phyloP scores from a whole-genome alignment of 2,329 filamentous ascomycete genomes.

The Aspergillus unguis region DNA sequence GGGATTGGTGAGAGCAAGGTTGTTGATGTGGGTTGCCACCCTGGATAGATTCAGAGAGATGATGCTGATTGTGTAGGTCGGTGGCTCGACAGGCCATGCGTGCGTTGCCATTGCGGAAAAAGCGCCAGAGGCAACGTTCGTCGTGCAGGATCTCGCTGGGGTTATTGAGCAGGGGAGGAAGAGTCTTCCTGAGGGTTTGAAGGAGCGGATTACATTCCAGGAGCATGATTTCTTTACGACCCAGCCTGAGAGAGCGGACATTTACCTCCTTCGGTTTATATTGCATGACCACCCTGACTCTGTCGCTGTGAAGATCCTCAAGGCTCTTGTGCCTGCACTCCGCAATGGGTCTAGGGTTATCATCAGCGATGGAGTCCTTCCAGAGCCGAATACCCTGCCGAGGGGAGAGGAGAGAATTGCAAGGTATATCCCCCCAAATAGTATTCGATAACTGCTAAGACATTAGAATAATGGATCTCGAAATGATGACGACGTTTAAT shows the following conservation, averaged over 20 bases:
- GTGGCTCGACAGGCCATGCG: conserved; percentile 4
- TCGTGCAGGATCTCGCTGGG: conserved; percentile 5
- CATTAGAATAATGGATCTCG: conserved; percentile 1
- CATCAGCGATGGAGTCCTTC: conserved; percentile 4
- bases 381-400: not conserved
- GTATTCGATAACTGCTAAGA: not conserved
- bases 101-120: conserved; percentile 1
- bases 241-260: not conserved
- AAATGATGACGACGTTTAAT: conserved; percentile 5
- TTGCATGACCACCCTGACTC: conserved; percentile 3
- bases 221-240: conserved; percentile 6
- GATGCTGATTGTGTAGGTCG: not conserved
- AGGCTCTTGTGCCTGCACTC: not conserved
- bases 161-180: not conserved
- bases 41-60: not conserved
- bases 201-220: not conserved
- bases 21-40: conserved; percentile 43
- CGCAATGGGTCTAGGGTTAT: not conserved
- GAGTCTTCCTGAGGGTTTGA: not conserved
- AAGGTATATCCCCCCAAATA: not conserved
- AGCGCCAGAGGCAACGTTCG: not conserved
- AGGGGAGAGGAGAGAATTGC: conserved; percentile 1
- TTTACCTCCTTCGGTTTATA: conserved; percentile 7
- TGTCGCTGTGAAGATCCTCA: not conserved
- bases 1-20: conserved; percentile 48